phyloP scores from a whole-genome alignment of 129 eudicot species.

The Flaveria ramosissima region DNA sequence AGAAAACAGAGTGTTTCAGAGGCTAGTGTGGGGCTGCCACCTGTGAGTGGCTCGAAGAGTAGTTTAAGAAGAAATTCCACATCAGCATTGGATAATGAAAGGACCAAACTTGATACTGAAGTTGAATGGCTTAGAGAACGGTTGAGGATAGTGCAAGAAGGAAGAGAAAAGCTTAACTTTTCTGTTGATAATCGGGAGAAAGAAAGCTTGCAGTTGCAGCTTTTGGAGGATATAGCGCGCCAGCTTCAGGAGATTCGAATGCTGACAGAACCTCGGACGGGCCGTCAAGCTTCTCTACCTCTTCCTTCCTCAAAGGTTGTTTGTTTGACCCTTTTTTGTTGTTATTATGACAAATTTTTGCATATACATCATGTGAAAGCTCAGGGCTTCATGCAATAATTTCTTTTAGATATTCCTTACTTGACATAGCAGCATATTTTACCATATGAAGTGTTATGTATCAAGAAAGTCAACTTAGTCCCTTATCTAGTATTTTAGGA shows the following conservation, averaged over 20 bases:
- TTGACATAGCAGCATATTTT: constrained; percentile 1
- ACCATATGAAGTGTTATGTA: neutral
- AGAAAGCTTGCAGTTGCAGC: constrained; percentile 69
- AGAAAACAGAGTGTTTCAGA: constrained; percentile 43
- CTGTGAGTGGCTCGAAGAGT: constrained; percentile 40
- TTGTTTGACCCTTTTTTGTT: constrained; percentile 14
- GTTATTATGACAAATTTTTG: neutral
- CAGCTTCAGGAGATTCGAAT: constrained; percentile 85
- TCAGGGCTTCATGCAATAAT: neutral
- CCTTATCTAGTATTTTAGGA: constrained; percentile 4
- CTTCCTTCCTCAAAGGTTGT: constrained; percentile 70
- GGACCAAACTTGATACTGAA: constrained; percentile 70
- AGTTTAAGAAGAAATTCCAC: constrained; percentile 53
- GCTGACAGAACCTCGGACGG: constrained; percentile 53
- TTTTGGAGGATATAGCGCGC: constrained; percentile 73
- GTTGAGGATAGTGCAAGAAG: constrained; percentile 68
- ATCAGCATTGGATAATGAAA: constrained; percentile 61
- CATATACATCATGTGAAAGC: constrained; percentile 1
- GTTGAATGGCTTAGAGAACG: constrained; percentile 69
- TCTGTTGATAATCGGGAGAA: constrained; percentile 59
- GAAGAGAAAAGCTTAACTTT: constrained; percentile 72
- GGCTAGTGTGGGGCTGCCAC: constrained; percentile 50
- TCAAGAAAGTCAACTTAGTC: constrained; percentile 1
- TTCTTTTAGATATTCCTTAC: neutral
- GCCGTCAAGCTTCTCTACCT: constrained; percentile 77